Base-by-base conservation (phyloP, 495 filamentous ascomycete genomes). In the Neurospora hispaniola region DNA sequence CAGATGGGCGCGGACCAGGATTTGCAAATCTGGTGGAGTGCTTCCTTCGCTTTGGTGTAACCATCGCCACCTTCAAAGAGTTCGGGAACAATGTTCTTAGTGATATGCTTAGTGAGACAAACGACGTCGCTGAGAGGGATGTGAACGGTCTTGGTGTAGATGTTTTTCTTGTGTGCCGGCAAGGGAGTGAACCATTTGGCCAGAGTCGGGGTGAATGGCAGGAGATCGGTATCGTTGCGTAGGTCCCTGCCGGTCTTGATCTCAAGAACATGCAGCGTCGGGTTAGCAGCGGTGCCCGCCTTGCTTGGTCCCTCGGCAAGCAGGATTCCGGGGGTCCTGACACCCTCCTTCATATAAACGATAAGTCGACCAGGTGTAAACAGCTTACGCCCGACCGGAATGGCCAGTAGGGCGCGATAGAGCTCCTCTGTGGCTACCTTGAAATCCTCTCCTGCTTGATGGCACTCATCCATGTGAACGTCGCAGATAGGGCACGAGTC, bases 401-500 rank as follows among this genome's bases (percentile, higher is more conserved):
- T 92, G 41, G 84, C 84, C 23, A 94, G 80, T 12, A 95, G 80
- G 4, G 86, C 86, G n/a, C 90, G 77, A 76, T 96, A 90, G 10
- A 99, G 84, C 41, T 96, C 90, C 43, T 84, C 81, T 1, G 93
- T 96, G 16, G 94, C 81, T 70, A 86, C 85, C 74, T 90, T 89
- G 78, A 89, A 96, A 74, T 92, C 89, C 82, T 96, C 90, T 7
- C 93, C 88, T 8, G 93, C 90, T 72, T 91, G 84, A 78, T 97
- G 96, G 76, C 91, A 97, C 68, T 84, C 79, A 48, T 92, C 90
- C 69, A 99, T 81, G 78, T 95, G 91, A 39, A 87, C 79, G 75
- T 97, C 92, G 79, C 96, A 99, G 46, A 92, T 89, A 23, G 89
- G 82, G 78, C 96, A 99, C 7, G 91, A 78, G 75, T 97, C 93